Percentiles rank a stretch among this genome's conserved stretches.
phyloP scores from a whole-genome alignment of 305 asterid genomes.

The Plantago rigida region DNA sequence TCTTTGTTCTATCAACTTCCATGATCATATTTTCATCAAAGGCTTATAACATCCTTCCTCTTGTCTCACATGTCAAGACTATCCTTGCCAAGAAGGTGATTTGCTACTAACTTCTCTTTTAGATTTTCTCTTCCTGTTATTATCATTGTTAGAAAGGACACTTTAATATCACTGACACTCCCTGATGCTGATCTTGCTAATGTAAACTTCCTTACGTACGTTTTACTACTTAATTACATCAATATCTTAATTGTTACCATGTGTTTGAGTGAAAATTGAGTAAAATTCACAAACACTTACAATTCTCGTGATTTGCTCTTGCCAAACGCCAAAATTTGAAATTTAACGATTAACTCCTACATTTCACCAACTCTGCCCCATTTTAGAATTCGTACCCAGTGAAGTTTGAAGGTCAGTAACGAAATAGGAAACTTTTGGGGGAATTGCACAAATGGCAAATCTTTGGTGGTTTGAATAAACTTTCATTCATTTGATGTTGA shows the following conservation, averaged over 20 bases:
- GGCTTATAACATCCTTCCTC: constrained; percentile 61
- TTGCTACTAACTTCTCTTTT: constrained; percentile 18
- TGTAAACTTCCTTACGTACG: not conserved
- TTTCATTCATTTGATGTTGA: too few relatives aligned
- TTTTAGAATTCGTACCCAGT: too few relatives aligned
- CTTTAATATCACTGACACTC: not conserved
- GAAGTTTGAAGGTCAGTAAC: too few relatives aligned
- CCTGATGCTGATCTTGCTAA: not conserved
- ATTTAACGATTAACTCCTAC: too few relatives aligned
- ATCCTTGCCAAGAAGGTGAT: constrained; percentile 53
- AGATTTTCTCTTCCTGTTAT: constrained; percentile 1
- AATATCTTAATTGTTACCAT: too few relatives aligned
- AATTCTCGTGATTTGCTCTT: not conserved
- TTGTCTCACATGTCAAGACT: constrained; percentile 48
- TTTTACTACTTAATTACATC: too few relatives aligned
- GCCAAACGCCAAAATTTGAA: not conserved
- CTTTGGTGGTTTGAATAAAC: too few relatives aligned
- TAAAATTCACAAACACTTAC: not conserved
- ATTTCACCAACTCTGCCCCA: too few relatives aligned
- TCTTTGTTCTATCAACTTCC: constrained; percentile 66
- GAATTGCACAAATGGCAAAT: too few relatives aligned
- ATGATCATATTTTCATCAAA: constrained; percentile 81
- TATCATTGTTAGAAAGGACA: not conserved
- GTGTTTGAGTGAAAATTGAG: not conserved
- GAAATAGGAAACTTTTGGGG: too few relatives aligned